Evolutionary conservation across 2,329 filamentous ascomycete species (phyloP).

Genomic region (Fusarium fujikuroi): DNA sequence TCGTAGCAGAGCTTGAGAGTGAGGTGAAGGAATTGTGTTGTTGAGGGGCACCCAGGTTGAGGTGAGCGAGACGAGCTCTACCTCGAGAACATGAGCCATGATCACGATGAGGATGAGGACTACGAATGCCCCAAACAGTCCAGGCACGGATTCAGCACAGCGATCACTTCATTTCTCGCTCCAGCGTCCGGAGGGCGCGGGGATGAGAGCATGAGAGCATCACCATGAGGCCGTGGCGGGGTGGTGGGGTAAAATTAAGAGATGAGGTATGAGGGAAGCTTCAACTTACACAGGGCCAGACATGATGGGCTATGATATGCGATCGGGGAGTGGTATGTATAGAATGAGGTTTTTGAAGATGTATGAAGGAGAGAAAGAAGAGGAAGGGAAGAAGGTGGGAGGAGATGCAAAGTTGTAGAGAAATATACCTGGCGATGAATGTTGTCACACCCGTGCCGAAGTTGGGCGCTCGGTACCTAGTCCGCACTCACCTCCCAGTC

Average conservation of each 20-base stretch:
- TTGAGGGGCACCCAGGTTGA: slow-evolving; percentile 74
- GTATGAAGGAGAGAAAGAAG: slow-evolving; percentile 32
- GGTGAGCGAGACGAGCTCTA: slow-evolving; percentile 80
- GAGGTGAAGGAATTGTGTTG: slow-evolving; percentile 50
- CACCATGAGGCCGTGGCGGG: slow-evolving; percentile 46
- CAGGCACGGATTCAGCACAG: slow-evolving; percentile 27
- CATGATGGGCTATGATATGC: slow-evolving; percentile 59
- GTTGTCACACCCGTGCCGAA: slow-evolving; percentile 38
- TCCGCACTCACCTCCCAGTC: slow-evolving; percentile 21
- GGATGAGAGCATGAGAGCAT: slow-evolving; percentile 49
- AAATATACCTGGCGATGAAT: slow-evolving; percentile 40
- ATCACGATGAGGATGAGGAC: slow-evolving; percentile 35
- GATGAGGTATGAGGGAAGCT: slow-evolving; percentile 39
- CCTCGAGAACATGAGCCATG: slow-evolving; percentile 52
- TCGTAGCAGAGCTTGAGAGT: slow-evolving; percentile 40
- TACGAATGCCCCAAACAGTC: not conserved
- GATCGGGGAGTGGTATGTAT: slow-evolving; percentile 23
- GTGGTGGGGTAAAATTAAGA: slow-evolving; percentile 53
- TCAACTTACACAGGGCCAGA: slow-evolving; percentile 74
- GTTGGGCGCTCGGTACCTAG: slow-evolving; percentile 37
- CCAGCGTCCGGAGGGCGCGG: slow-evolving; percentile 45
- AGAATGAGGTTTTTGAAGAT: slow-evolving; percentile 26
- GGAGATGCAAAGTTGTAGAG: slow-evolving; percentile 37
- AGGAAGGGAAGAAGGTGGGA: slow-evolving; percentile 31
- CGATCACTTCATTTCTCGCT: slow-evolving; percentile 27